Percentiles rank a stretch among this genome's conserved stretches.
These are phyloP conservation scores for Blastocystis sp. DNA, from an alignment of 352 stramenopile species.

Conservation along the genomic window DNA sequence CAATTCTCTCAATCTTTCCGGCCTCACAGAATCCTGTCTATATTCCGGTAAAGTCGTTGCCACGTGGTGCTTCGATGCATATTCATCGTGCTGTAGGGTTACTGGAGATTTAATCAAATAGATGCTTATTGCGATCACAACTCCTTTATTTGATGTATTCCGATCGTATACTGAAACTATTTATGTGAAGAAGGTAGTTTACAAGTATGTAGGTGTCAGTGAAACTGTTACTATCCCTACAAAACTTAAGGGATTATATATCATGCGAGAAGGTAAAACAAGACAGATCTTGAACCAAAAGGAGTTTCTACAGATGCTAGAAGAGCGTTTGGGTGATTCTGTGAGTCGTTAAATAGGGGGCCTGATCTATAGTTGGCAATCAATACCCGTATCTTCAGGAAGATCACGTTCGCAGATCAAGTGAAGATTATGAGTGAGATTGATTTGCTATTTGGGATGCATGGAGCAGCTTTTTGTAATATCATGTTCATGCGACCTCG, in stretches of 20 bases:
- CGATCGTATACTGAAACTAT: background rate
- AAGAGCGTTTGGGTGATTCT: background rate
- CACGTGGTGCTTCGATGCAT: background rate
- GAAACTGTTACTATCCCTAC: background rate
- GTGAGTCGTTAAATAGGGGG: background rate
- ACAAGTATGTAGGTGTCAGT: background rate
- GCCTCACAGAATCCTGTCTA: background rate
- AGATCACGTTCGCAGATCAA: background rate
- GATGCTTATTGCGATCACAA: constrained; percentile 29
- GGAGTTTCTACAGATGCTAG: background rate
- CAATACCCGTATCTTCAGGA: background rate
- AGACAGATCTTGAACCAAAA: constrained; percentile 12
- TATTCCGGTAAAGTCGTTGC: background rate
- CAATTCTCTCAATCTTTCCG: background rate
- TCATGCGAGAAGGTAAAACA: background rate
- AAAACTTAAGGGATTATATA: background rate
- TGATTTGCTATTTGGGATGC: background rate
- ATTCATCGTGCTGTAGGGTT: background rate
- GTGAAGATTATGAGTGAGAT: background rate
- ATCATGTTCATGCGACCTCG: constrained; percentile 45
- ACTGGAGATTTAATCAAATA: background rate
- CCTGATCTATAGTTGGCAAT: background rate
- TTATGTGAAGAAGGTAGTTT: constrained; percentile 23
- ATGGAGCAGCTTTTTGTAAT: constrained; percentile 26
- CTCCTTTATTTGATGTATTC: background rate